Conservation (phyloP, 1,139 yeast genomes). For the Blastobotrys buckinghamii region DNA sequence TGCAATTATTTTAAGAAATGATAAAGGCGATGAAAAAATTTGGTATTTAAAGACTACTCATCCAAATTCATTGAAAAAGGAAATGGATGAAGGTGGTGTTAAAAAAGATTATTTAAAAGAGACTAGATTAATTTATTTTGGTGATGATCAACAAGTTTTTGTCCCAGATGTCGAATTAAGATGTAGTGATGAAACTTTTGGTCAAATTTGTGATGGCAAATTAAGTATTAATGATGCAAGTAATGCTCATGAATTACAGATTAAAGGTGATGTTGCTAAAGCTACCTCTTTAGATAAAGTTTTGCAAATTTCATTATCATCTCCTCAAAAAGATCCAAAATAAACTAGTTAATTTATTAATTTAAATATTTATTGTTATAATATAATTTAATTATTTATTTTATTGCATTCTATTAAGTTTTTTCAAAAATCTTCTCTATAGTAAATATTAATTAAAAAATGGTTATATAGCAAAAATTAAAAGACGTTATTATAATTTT, state of each 20-base stretch:
- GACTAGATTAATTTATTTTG: constrained; percentile 1
- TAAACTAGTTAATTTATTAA: constrained; percentile 1
- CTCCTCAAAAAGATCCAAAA: not conserved
- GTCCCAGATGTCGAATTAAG: constrained; percentile 3
- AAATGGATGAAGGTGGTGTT: constrained; percentile 1
- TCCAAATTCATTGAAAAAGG: not conserved
- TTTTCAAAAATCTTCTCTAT: no score
- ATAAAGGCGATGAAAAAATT: constrained; percentile 1
- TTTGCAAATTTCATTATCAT: not conserved
- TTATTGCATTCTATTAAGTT: not conserved
- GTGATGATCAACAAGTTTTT: constrained; percentile 8
- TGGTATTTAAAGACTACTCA: constrained; percentile 4
- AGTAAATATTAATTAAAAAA: no score
- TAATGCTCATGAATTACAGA: not conserved
- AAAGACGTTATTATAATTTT: constrained; percentile 3
- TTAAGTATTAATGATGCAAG: not conserved
- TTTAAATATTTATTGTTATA: no score
- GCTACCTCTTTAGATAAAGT: not conserved
- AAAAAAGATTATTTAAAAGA: constrained; percentile 6
- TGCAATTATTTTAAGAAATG: constrained; percentile 1
- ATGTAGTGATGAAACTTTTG: not conserved
- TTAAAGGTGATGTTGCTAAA: not conserved
- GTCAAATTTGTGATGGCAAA: not conserved
- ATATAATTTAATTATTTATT: not conserved
- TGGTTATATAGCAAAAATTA: no score